Base-by-base conservation (phyloP, 2,329 filamentous ascomycete genomes). In the Chaetomium sp. region DNA sequence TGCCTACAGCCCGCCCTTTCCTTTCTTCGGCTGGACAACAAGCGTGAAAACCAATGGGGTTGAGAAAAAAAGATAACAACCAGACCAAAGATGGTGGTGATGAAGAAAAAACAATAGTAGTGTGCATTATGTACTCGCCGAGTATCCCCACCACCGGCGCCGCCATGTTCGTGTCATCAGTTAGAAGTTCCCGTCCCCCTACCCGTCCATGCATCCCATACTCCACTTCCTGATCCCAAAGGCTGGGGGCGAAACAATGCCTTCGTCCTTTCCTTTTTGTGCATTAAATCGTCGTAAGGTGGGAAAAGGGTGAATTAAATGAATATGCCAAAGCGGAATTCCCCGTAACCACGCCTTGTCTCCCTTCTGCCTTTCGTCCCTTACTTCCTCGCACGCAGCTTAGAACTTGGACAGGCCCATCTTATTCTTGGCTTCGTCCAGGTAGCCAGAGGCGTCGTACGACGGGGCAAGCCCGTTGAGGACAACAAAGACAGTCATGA, bases 401-500 rank as follows among this genome's bases (percentile, higher is more conserved):
- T 42, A 69, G 27, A 61, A 27, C 61, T 51, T 68, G 16, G 66
- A 72, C 72, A 79, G 80, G 62, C 82, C 82, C 62, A 85, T 79
- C 73, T 81, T 82, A 72, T 77, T 80, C 66, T 81, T 78, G 49
- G 83, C 81, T 69, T 80, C 79, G 64, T 76, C 78, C 62, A 83
- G 75, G 60, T 83, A 78, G 71, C 79, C 81, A 62, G 78, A 75
- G 6, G 85, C 78, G 72, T 86, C 81, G 42, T 87, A 87, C 31
- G 79, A 81, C 25, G 88, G 88, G 56, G 87, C 87, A 68, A 91
- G 77, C 49, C 87, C 85, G 66, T 85, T 86, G 64, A 96, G 85
- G 23, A 96, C 77, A 69, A 91, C 76, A 77, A 95, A 88, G 70
- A 94, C 78, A 60, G 85, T 78, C 68, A 90, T 77, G 64, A 91